Conservation (phyloP, 2,329 filamentous ascomycete species). For the Chrysosporium queenslandicum region DNA sequence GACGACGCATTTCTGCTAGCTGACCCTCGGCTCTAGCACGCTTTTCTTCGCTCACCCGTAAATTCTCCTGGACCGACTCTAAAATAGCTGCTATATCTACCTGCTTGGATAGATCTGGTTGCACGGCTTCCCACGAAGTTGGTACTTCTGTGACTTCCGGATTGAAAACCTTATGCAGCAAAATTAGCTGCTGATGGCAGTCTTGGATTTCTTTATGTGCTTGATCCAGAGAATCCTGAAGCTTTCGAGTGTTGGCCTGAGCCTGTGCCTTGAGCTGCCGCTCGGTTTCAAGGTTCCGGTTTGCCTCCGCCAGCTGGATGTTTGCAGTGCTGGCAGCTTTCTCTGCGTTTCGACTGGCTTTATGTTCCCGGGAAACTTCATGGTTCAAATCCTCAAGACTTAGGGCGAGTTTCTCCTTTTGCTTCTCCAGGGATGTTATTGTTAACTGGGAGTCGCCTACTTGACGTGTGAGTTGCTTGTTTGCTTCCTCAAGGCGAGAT, state of each 20-base stretch:
- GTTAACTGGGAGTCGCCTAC: constrained; percentile 75
- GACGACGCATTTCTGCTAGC: constrained; percentile 63
- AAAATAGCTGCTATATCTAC: constrained; percentile 76
- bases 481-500: constrained; percentile 69
- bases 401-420: constrained; percentile 82
- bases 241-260: constrained; percentile 70
- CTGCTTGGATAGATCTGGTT: constrained; percentile 56
- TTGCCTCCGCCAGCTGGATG: constrained; percentile 76
- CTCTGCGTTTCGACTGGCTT: constrained; percentile 79
- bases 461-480: constrained; percentile 68
- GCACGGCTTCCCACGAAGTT: constrained; percentile 57
- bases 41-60: constrained; percentile 72
- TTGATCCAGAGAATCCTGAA: constrained; percentile 68
- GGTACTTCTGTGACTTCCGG: constrained; percentile 57
- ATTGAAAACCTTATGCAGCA: constrained; percentile 78
- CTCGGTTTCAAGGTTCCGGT: constrained; percentile 83
- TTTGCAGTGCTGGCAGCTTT: constrained; percentile 72
- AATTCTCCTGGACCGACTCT: constrained; percentile 76
- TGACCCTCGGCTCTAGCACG: constrained; percentile 74
- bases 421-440: constrained; percentile 79
- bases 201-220: constrained; percentile 73
- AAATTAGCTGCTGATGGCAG: constrained; percentile 66
- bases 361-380: constrained; percentile 80
- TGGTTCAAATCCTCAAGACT: constrained; percentile 87
- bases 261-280: constrained; percentile 74